Evolutionary conservation across 306 rosid genomes (phyloP), one percentile per base, ranked within the genome.

Genomic region (Datisca glomerata): DNA sequence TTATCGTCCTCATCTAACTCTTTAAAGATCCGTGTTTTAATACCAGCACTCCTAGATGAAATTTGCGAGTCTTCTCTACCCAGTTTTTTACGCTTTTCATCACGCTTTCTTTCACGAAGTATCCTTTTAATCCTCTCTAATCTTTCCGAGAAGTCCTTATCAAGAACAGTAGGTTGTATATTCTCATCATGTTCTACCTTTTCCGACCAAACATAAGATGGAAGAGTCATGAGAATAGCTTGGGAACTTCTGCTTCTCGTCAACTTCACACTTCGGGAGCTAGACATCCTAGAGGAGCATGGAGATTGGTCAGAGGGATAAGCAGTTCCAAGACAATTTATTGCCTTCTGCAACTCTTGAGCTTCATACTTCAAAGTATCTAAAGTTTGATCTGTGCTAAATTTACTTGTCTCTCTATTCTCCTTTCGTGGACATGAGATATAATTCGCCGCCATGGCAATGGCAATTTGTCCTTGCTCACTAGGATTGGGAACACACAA

Each of bases 1-100:
- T 66, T 65, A 42, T 89, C 93, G 25, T 84, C 93, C 36, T 47
- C 8, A 36, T 78, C 85, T 3, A 54, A 41, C 20, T 60, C 64
- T 22, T 40, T 51, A 20, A 52, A 39, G 23, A 31, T 28, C 24
- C 51, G 32, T 31, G 23, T 18, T 22, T 58, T 21, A 8, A 51
- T 29, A 9, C 43, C 12, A 20, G 1, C 25, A 42, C 35, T 36
- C 27, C 45, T 31, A 38, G 35, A 38, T 34, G 49, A 50, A 66
- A 27, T 19, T 43, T 12, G 49, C 20, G 73, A 60, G 55, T 45
- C 48, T 48, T 55, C 47, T 64, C 45, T 40, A 13, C 73, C 59
- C 19, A 55, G 18, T n/a, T 25, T 72, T 58, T 52, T 53, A 41
- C 46, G 40, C 45, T 40, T 69, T 18, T 43, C 32, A 50, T 50